Conservation (phyloP, 441 rosid genomes). For the Syzygium syzygioides region DNA sequence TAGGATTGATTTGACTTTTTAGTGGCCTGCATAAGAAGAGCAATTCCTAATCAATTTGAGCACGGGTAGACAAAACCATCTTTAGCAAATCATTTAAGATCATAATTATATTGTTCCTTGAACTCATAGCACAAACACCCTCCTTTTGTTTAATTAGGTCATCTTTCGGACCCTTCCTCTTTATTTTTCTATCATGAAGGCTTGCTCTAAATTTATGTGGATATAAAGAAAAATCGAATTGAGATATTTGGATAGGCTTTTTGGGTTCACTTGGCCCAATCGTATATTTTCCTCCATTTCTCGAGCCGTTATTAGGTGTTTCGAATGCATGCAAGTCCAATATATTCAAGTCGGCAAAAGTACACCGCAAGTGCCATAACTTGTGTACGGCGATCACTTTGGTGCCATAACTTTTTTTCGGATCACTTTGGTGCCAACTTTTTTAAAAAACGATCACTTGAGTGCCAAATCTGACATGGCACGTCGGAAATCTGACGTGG, state of each 20-base stretch:
- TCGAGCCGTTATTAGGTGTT: background rate
- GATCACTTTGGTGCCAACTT: too few relatives aligned
- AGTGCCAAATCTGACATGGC: too few relatives aligned
- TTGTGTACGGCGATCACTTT: too few relatives aligned
- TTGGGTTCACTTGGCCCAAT: background rate
- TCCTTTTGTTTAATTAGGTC: background rate
- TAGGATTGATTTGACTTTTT: background rate
- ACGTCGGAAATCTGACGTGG: too few relatives aligned
- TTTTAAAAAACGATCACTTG: too few relatives aligned
- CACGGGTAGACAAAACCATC: fast-evolving
- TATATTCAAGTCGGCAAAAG: background rate
- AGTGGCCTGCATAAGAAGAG: background rate
- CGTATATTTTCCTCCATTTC: background rate
- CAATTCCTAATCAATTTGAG: fast-evolving
- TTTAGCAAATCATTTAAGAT: background rate
- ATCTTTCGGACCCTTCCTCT: background rate
- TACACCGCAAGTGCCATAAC: too few relatives aligned
- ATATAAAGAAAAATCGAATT: background rate
- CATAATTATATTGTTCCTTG: fast-evolving
- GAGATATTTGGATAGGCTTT: background rate
- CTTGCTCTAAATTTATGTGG: fast-evolving
- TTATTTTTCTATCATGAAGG: fast-evolving
- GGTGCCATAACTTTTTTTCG: too few relatives aligned
- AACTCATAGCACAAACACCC: background rate
- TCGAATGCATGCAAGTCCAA: background rate